Evolutionary conservation across 129 eudicot species (phyloP).

Genomic region (Cynara cardunculus): DNA sequence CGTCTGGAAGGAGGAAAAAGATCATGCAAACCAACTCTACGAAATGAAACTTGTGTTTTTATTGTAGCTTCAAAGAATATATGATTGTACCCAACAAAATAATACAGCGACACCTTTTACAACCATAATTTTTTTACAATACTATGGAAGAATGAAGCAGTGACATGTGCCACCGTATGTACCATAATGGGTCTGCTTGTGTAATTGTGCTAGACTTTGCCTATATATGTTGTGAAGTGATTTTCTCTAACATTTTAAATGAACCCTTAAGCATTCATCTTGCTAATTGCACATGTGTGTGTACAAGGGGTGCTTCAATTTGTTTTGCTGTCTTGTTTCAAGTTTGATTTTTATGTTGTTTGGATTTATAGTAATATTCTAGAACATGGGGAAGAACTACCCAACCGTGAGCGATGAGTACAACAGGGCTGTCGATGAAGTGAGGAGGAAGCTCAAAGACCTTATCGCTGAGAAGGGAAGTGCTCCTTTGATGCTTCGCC

Average conservation of each 20-base stretch:
- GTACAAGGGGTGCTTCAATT: neutral
- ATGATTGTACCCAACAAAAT: too few species aligned
- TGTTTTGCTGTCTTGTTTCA: neutral
- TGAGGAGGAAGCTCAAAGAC: slow-evolving; percentile 60
- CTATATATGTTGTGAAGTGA: neutral
- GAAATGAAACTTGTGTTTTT: too few species aligned
- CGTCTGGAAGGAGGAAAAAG: too few species aligned
- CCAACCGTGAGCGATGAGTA: slow-evolving; percentile 71
- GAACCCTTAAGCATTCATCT: neutral
- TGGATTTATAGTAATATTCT: slow-evolving; percentile 1
- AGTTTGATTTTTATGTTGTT: neutral
- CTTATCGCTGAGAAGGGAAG: slow-evolving; percentile 65
- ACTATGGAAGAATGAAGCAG: too few species aligned
- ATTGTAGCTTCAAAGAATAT: too few species aligned
- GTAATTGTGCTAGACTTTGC: too few species aligned
- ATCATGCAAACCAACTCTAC: too few species aligned
- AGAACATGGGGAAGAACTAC: slow-evolving; percentile 64
- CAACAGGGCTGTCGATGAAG: slow-evolving; percentile 51
- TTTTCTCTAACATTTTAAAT: neutral
- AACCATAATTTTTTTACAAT: too few species aligned
- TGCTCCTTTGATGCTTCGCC: slow-evolving; percentile 85
- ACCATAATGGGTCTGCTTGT: too few species aligned
- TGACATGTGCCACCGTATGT: too few species aligned
- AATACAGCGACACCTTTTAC: too few species aligned
- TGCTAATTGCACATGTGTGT: neutral